Evolutionary conservation across 257 asterid genomes (phyloP), one percentile per base, ranked within the genome.

Genomic region (Capsicum baccatum): DNA sequence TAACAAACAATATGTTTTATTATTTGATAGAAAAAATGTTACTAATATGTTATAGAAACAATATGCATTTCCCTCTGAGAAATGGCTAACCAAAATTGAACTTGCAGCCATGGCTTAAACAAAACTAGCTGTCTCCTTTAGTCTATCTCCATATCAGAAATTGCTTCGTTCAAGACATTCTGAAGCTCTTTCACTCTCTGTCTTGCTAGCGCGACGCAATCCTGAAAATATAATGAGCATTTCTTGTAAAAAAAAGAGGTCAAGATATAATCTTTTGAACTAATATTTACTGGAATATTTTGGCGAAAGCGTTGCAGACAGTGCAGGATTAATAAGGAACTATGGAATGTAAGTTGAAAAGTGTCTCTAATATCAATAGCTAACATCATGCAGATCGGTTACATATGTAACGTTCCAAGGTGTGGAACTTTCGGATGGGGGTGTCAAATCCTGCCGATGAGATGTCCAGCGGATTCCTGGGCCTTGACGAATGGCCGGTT

Each of bases 131-230:
- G 21, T 35, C 71, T 17, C 3, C 70, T 47, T 87, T 86, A 91
- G 86, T 94, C 97, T 68, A 91, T 88, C 74, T 92, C 97, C 98
- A 95, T 90, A 86, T 91, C 94, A 64, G 94, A 91, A 84, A 89
- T 73, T 5, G 96, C 96, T 85, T 91, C 99, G 70, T 90, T 70
- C 86, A 95, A 83, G 84, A 93, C 90, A 70, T 59, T 86, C 87
- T 92, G 87, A 79, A 95, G 93, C 85, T 95, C 97, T 78, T 88
- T 89, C 83, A 86, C 90, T 89, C 97, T 91, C 68, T 89, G 91
- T 83, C 90, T 91, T 1, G 97, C 89, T 60, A 93, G 88, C 13
- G 81, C 86, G 8, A 93, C 48, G 44, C 98, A 93, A 84, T 92
- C 96, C 98, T 95, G 97, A 91, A 90, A 76, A 50, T 58, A 83